Base-by-base conservation (phyloP, 345 rosid species). In the Rhodamnia argentea region DNA sequence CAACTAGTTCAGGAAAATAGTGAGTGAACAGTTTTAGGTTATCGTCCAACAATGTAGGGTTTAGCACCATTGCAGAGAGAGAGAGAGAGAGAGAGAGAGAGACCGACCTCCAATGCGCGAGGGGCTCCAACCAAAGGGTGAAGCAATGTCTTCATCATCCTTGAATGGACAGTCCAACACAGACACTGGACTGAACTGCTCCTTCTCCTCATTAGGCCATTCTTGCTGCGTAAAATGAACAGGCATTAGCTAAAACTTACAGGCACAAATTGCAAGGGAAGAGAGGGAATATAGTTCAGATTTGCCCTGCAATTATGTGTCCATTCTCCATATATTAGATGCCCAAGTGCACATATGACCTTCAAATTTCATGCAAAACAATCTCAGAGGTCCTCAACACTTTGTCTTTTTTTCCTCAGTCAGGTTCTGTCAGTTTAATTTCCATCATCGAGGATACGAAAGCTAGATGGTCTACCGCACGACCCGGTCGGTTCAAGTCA, bases 101-200 rank as follows among this genome's bases (percentile, higher is more conserved):
- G 26, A 23, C 6, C 20, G 44, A 94, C 94, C 93, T 87, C 90
- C 91, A 37, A 86, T 52, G 54, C 42, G 74, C 2, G 47, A 70
- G 42, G 81, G 81, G 81, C 81, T 37, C 81, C 81, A 70, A 11
- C 37, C 81, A 37, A 70, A 70, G 9, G 81, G 47, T 22, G 81
- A 70, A 70, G 47, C 81, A 37, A 37, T 37, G 47, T 83, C 90
- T 56, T 93, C 92, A 24, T 94, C 96, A 24, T 95, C 97, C 78
- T 93, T 87, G 89, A 94, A 95, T 83, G 96, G 97, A 60, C 94
- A 93, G 75, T 97, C 98, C 88, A 97, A 87, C 10, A 95, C 92
- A 32, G 98, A 96, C 4, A 96, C 92, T 4, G 99, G 98, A 90
- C 98, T 97, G 12, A 91, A 94, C 84, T 94, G 99, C 85, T 94